Evolutionary conservation across 2,329 filamentous ascomycete species (phyloP).

Genomic region (Pleomassaria siparia): DNA sequence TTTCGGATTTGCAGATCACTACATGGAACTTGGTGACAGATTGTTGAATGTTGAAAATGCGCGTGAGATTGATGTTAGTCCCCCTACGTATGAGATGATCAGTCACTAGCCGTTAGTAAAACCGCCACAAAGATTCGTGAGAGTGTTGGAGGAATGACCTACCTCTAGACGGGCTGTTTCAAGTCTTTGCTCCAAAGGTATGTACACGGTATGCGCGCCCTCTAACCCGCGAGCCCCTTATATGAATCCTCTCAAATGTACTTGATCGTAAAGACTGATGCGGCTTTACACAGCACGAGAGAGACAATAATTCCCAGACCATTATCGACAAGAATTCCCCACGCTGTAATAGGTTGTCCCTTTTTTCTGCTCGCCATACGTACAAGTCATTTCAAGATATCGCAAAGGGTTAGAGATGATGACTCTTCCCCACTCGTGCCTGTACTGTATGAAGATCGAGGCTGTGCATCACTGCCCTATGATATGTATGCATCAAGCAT

Average conservation of each 20-base stretch:
- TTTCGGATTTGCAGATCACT: not conserved
- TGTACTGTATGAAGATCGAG: not conserved
- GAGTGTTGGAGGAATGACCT: not conserved
- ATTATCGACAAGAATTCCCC: not conserved
- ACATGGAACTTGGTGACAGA: not conserved
- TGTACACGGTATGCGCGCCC: not conserved
- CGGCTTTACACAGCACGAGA: not conserved
- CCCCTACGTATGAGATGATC: not conserved
- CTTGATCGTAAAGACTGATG: not conserved
- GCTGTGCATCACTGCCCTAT: not conserved
- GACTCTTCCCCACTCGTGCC: not conserved
- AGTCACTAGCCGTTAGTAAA: not conserved
- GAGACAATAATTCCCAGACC: not conserved
- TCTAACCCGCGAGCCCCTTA: too few relatives aligned
- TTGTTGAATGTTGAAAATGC: not conserved
- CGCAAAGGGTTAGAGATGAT: slow-evolving; percentile 8
- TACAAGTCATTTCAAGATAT: slow-evolving; percentile 1
- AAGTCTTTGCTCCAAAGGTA: not conserved
- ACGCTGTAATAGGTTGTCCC: not conserved
- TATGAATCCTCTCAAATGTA: too few relatives aligned
- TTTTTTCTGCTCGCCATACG: not conserved
- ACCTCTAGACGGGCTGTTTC: not conserved
- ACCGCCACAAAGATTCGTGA: not conserved
- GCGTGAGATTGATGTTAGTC: not conserved
- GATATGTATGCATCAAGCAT: not conserved